Evolutionary conservation across 441 rosid genomes (phyloP).

Genomic region (Eutrema salsugineum): DNA sequence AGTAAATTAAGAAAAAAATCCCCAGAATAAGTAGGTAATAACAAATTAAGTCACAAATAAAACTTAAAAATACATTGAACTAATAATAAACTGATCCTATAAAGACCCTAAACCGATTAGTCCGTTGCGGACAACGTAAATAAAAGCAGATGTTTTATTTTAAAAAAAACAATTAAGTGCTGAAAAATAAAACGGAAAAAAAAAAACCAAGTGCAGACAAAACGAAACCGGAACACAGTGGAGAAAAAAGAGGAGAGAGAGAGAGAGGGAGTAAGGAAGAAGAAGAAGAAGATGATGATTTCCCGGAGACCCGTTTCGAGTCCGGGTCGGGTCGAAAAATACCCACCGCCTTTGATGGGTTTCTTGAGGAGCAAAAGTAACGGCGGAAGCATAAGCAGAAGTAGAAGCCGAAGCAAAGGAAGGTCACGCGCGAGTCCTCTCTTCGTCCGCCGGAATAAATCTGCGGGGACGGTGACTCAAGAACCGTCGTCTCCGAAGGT

Average conservation of each 20-base stretch:
- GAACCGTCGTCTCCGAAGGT: constrained; percentile 95
- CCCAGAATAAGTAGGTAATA: neutral
- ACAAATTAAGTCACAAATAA: neutral
- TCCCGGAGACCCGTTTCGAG: constrained; percentile 66
- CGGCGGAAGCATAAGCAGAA: constrained; percentile 39
- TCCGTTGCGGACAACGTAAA: neutral
- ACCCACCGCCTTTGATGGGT: constrained; percentile 82
- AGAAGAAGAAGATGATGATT: constrained; percentile 43
- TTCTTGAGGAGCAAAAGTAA: constrained; percentile 44
- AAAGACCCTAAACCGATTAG: constrained; percentile 7
- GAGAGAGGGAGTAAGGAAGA: neutral
- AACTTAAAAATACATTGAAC: neutral
- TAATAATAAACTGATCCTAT: neutral
- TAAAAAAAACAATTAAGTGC: neutral
- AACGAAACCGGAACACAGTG: constrained; percentile 5
- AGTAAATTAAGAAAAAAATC: neutral
- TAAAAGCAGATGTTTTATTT: neutral
- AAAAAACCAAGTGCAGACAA: constrained; percentile 13
- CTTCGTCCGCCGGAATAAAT: constrained; percentile 59
- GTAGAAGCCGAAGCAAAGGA: constrained; percentile 73
- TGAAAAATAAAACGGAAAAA: neutral
- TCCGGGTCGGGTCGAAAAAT: constrained; percentile 89
- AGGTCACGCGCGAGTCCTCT: constrained; percentile 79
- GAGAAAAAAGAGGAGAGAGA: neutral
- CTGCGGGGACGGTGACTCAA: constrained; percentile 50